A percentile compares a stretch with the other conserved stretches of the same genome.
Conservation (phyloP, 768 basidiomycete species). For the Coprinopsis sp. region DNA sequence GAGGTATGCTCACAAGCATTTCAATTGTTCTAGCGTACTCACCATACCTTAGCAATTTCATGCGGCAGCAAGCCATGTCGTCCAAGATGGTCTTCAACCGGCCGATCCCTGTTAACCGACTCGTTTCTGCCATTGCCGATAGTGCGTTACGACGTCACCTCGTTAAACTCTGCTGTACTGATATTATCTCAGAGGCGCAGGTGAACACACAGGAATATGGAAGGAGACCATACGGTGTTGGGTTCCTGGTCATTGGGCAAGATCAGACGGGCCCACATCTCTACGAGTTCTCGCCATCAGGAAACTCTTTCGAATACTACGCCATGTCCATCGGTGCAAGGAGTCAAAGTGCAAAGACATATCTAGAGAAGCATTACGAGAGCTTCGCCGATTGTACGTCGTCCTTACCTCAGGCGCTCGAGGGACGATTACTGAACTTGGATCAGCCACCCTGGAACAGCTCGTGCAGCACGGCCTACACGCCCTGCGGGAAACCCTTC, state of each 20-base stretch:
- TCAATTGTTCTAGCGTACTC: neutral
- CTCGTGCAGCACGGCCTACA: conserved; percentile 91
- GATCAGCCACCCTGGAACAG: conserved; percentile 74
- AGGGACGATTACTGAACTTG: neutral
- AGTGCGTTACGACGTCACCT: conserved; percentile 50
- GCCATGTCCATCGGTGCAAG: conserved; percentile 98
- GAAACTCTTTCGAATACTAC: conserved; percentile 95
- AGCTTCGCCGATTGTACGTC: conserved; percentile 79
- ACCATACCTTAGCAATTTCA: conserved; percentile 74
- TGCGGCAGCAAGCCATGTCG: conserved; percentile 97
- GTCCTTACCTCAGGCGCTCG: neutral
- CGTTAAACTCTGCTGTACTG: neutral
- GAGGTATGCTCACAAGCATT: conserved; percentile 50
- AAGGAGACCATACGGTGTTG: conserved; percentile 94
- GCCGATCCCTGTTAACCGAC: conserved; percentile 88
- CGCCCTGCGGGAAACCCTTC: conserved; percentile 92
- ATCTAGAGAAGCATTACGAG: conserved; percentile 92
- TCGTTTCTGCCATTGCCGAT: conserved; percentile 91
- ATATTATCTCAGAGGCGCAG: conserved; percentile 74
- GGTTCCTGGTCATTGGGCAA: conserved; percentile 94
- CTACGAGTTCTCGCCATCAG: conserved; percentile 97
- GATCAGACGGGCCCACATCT: conserved; percentile 97
- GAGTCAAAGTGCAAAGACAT: conserved; percentile 98
- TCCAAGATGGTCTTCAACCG: conserved; percentile 95
- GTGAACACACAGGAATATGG: conserved; percentile 99